Percentiles rank a stretch among this genome's conserved stretches.
Conservation (phyloP, 1,284 basidiomycete genomes). For the Neolentinus lepideus region DNA sequence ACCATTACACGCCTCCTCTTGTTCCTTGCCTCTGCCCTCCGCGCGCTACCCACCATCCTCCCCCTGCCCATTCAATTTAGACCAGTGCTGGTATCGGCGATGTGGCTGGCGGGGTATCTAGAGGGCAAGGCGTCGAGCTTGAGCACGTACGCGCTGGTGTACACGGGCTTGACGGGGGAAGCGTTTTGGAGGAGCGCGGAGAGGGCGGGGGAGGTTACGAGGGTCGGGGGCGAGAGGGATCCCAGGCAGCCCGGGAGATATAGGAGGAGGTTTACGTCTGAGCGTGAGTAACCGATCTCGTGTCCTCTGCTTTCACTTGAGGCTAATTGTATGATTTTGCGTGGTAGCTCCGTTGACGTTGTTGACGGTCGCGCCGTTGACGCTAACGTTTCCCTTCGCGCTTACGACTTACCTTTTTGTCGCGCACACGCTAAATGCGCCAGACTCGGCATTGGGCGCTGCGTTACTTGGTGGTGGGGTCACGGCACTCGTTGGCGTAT, state of each 20-base stretch:
- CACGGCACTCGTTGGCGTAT: slow-evolving; percentile 76
- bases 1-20: slow-evolving; percentile 56
- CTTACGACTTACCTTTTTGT: slow-evolving; percentile 84
- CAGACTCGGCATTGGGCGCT: slow-evolving; percentile 71
- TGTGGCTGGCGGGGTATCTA: slow-evolving; percentile 43
- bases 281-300: slow-evolving; percentile 36
- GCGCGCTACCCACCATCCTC: slow-evolving; percentile 50
- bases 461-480: slow-evolving; percentile 73
- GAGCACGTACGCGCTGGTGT: slow-evolving; percentile 79
- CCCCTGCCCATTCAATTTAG: slow-evolving; percentile 31
- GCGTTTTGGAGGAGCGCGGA: slow-evolving; percentile 76
- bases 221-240: slow-evolving; percentile 29
- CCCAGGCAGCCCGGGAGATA: slow-evolving; percentile 27
- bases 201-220: slow-evolving; percentile 53
- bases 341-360: slow-evolving; percentile 64
- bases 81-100: slow-evolving; percentile 29
- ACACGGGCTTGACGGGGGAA: slow-evolving; percentile 82
- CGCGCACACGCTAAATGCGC: slow-evolving; percentile 75
- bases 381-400: slow-evolving; percentile 74
- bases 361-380: slow-evolving; percentile 75
- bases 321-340: slow-evolving; percentile 12
- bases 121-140: slow-evolving; percentile 67
- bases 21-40: slow-evolving; percentile 40
- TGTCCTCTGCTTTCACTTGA: not conserved
- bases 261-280: slow-evolving; percentile 43